phyloP scores from a whole-genome alignment of 2,329 filamentous ascomycete genomes.

The Dactylonectria macrodidyma region DNA sequence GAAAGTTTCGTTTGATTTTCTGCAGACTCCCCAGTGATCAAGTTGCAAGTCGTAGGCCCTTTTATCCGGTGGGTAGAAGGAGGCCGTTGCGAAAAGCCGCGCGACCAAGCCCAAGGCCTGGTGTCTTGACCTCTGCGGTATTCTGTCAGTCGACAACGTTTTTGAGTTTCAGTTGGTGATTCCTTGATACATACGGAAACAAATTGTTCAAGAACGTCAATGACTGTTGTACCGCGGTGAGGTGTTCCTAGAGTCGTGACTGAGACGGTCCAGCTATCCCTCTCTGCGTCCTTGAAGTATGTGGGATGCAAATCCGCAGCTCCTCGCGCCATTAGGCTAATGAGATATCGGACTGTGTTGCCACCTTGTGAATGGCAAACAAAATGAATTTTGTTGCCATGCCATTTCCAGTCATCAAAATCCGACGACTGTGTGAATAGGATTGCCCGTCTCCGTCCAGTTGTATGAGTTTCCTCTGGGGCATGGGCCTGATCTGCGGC shows the following conservation, averaged over 20 bases:
- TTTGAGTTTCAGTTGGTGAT: no score
- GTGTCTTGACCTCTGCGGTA: slow-evolving; percentile 1
- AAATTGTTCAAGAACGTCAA: slow-evolving; percentile 11
- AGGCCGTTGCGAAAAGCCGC: slow-evolving; percentile 25
- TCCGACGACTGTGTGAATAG: slow-evolving; percentile 14
- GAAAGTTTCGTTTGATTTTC: slow-evolving; percentile 12
- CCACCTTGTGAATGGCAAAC: slow-evolving; percentile 28
- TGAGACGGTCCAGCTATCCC: slow-evolving; percentile 23
- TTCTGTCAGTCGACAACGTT: not conserved
- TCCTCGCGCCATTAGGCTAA: slow-evolving; percentile 25
- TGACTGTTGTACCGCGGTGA: slow-evolving; percentile 19
- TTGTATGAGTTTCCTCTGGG: slow-evolving; percentile 8
- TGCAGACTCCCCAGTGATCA: slow-evolving; percentile 27
- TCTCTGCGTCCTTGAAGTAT: slow-evolving; percentile 15
- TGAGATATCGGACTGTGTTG: slow-evolving; percentile 27
- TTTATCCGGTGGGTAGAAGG: slow-evolving; percentile 17
- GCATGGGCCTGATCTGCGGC: slow-evolving; percentile 4
- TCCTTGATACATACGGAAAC: slow-evolving; percentile 7
- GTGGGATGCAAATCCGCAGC: slow-evolving; percentile 6
- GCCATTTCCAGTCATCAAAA: slow-evolving; percentile 21
- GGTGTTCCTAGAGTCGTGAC: slow-evolving; percentile 26
- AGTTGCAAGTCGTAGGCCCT: slow-evolving; percentile 26
- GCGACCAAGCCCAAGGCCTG: slow-evolving; percentile 6
- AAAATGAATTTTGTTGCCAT: slow-evolving; percentile 23
- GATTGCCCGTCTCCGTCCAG: slow-evolving; percentile 17